Base-by-base conservation (phyloP, 495 filamentous ascomycete genomes). In the Jackrogersella minutella region DNA sequence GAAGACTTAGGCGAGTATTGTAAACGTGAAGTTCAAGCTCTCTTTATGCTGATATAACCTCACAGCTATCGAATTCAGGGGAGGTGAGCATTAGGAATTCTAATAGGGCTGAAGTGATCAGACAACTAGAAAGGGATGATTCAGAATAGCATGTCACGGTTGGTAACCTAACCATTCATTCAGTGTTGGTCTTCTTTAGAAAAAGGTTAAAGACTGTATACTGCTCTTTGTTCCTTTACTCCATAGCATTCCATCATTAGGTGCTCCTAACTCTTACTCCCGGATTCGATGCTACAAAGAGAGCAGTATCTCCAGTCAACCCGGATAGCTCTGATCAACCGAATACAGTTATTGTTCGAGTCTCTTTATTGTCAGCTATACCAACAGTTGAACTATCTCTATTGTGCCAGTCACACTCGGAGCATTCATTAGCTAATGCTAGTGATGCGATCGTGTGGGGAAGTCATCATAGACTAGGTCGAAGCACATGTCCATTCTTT, bases 241-340 rank as follows among this genome's bases (percentile, higher is more conserved):
- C 24, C 52, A 11, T 36, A 11, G 21, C 31, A 39, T 39, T 39
- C 36, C 16, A 31, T 43, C 21, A 16, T 46, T 16, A 2, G 4
- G 19, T 14, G 37, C 30, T 34, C n/a, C 6, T 30, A 13, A n/a
- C 13, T 31, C 13, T n/a, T 26, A 9, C 9, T 53, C 46, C 62
- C 62, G 54, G 54, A 65, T 65, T 58, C 46, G 47, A 59, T 24
- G 30, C 6, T 14, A 58, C 62, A 65, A 65, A 65, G 54, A 22
- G 24, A 10, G 41, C 19, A 7, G 19, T 44, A 24, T 34, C 51
- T 39, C 28, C 10, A 36, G 11, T n/a, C 9, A 44, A 17, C 28
- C 14, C 9, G 3, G 16, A 21, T 24, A 16, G 13, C 9, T 16
- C 17, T 21, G 16, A 26, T 44, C 41, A 16, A 9, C 11, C 21